phyloP scores from a whole-genome alignment of 306 rosid species.

The Casuarina equisetifolia region DNA sequence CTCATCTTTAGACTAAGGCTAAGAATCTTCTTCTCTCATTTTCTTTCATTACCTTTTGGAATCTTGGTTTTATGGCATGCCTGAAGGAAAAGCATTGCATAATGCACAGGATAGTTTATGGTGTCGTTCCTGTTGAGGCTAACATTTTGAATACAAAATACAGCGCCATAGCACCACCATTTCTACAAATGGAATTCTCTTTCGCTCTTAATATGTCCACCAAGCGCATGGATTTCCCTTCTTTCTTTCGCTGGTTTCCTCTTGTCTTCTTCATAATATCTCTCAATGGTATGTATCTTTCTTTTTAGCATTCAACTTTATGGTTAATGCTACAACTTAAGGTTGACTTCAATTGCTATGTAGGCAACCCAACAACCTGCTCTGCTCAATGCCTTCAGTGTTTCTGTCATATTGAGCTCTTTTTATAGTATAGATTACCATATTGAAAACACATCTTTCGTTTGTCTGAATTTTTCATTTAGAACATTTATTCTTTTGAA shows the following conservation, averaged over 20 bases:
- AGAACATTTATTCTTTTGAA: not conserved
- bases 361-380: no score
- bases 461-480: not conserved
- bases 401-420: no score
- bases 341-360: no score
- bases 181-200: slow-evolving; percentile 42
- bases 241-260: slow-evolving; percentile 41
- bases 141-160: slow-evolving; percentile 45
- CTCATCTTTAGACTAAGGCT: slow-evolving; percentile 50
- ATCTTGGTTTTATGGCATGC: slow-evolving; percentile 43
- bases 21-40: slow-evolving; percentile 55
- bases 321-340: not conserved
- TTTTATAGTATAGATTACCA: not conserved
- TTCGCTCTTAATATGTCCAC: slow-evolving; percentile 30
- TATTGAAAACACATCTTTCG: not conserved
- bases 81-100: slow-evolving; percentile 62
- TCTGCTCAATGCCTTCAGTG: no score
- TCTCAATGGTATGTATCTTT: slow-evolving; percentile 48
- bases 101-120: slow-evolving; percentile 19
- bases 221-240: slow-evolving; percentile 43
- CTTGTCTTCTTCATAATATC: slow-evolving; percentile 46
- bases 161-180: slow-evolving; percentile 19
- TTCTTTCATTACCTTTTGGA: slow-evolving; percentile 22
- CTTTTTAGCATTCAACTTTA: not conserved
- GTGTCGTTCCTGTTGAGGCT: slow-evolving; percentile 29